A percentile compares a stretch with the other conserved stretches of the same genome.
phyloP scores from a whole-genome alignment of 176 grass and related monocot species.

The Alloteropsis semialata region DNA sequence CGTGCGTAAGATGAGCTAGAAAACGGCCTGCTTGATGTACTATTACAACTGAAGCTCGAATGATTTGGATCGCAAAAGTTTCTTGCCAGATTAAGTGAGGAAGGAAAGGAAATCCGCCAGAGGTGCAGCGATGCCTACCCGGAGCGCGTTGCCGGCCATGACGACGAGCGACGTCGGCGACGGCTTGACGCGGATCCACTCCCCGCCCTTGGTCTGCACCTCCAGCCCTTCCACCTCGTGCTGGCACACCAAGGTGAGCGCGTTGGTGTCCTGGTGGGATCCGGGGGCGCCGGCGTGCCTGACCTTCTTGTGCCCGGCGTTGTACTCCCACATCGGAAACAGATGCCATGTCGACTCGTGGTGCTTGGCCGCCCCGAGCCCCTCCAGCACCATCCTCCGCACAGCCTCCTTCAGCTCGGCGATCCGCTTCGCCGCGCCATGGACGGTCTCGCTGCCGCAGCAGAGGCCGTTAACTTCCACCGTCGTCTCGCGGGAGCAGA shows the following conservation, averaged over 20 bases:
- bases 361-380: slow-evolving; percentile 45
- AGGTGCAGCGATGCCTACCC: slow-evolving; percentile 29
- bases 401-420: slow-evolving; percentile 45
- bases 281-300: background rate
- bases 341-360: slow-evolving; percentile 34
- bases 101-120: background rate
- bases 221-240: slow-evolving; percentile 66
- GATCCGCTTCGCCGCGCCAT: background rate
- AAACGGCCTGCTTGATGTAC: no score
- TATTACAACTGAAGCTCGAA: no score
- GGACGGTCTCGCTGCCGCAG: slow-evolving; percentile 11
- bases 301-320: slow-evolving; percentile 20
- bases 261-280: slow-evolving; percentile 53
- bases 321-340: slow-evolving; percentile 56
- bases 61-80: no score
- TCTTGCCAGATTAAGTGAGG: no score
- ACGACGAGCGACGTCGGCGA: slow-evolving; percentile 59
- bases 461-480: background rate
- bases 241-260: slow-evolving; percentile 61
- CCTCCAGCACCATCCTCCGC: slow-evolving; percentile 64
- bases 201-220: slow-evolving; percentile 49
- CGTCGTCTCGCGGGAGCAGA: background rate
- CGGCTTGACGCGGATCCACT: slow-evolving; percentile 49
- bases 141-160: slow-evolving; percentile 61
- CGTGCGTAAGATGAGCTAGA: no score